A percentile compares a stretch with the other conserved stretches of the same genome.
phyloP scores from a whole-genome alignment of 169 alveolate genomes.

The Perkinsus chesapeaki region DNA sequence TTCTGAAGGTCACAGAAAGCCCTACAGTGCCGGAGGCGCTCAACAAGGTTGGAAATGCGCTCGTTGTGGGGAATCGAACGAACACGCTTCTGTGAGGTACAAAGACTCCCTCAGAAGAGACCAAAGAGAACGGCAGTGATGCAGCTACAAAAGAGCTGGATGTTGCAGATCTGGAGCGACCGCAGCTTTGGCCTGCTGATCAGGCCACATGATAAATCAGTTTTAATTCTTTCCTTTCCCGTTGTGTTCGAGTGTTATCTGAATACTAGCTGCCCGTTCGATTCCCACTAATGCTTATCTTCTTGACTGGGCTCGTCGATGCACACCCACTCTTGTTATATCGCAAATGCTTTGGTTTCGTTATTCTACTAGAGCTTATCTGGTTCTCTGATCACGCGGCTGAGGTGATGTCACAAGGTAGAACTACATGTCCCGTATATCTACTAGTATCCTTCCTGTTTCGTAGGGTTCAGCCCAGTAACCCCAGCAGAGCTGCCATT shows the following conservation, averaged over 20 bases:
- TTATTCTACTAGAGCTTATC: background rate
- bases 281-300: too few species aligned
- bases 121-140: background rate
- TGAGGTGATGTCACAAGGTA: background rate
- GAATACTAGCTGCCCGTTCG: too few species aligned
- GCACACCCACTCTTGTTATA: background rate
- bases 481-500: background rate
- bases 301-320: background rate
- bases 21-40: too few species aligned
- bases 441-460: background rate
- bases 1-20: background rate
- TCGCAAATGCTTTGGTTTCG: background rate
- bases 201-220: background rate
- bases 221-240: background rate
- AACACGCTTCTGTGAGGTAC: background rate
- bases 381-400: constrained; percentile 1
- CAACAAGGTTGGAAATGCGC: background rate
- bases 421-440: background rate
- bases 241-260: too few species aligned
- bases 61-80: background rate
- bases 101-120: background rate
- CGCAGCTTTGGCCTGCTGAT: background rate
- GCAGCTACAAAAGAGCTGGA: background rate
- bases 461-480: background rate
- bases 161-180: background rate